phyloP scores from a whole-genome alignment of 305 asterid genomes.

The Solanum hybrid region DNA sequence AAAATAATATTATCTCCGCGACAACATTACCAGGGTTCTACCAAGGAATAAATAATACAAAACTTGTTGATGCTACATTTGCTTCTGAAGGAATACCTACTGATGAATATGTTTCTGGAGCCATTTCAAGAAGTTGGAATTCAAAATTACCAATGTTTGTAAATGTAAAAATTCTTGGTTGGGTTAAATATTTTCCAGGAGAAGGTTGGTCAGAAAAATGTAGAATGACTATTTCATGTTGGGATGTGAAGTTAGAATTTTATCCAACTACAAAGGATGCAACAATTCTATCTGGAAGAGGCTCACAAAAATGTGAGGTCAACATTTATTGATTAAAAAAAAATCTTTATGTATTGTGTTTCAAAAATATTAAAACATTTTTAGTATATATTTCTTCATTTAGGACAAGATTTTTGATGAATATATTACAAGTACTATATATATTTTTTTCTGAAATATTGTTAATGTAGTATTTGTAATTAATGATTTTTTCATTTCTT shows the following conservation, averaged over 20 bases:
- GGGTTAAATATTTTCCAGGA: background rate
- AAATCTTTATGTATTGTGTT: background rate
- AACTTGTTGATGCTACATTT: background rate
- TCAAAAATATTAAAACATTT: background rate
- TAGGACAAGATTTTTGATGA: background rate
- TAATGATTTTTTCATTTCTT: background rate
- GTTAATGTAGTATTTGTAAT: background rate
- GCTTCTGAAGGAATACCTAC: background rate
- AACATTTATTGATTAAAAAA: background rate
- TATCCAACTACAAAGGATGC: background rate
- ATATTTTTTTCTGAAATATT: background rate
- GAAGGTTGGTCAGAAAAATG: constrained; percentile 6
- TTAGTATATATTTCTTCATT: background rate
- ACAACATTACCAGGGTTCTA: background rate
- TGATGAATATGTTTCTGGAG: background rate
- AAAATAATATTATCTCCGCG: background rate
- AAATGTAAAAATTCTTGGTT: background rate
- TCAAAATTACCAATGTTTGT: background rate
- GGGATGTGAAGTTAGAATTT: background rate
- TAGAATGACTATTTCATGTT: background rate
- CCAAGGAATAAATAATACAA: background rate
- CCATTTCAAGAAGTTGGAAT: background rate
- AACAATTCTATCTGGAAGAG: background rate
- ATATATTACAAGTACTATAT: background rate
- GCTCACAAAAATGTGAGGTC: background rate